Evolutionary conservation across 768 basidiomycete genomes (phyloP), one percentile per base, ranked within the genome.

Genomic region (Russula earlei): DNA sequence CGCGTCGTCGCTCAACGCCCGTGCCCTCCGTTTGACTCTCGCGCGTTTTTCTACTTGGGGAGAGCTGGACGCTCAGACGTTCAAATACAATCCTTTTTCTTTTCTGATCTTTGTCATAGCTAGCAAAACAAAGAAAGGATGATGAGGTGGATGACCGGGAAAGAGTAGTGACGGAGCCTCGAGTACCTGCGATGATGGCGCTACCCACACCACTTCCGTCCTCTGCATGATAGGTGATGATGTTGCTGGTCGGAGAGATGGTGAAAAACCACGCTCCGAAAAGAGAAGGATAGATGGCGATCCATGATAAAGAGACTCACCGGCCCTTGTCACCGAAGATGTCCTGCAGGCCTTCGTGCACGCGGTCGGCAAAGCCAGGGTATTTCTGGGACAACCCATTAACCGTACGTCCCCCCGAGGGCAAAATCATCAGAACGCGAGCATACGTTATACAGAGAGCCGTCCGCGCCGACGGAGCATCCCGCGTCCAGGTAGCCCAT

Each of bases 321-420:
- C 83, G 80, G 66, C 93, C 96, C 75, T 91, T 91, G 62, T 96
- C 93, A 12, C 96, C 96, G 67, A 98, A 96, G 58, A 99, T 85
- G 67, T 98, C 96, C 40, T 85, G 78, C 56, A 99, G 71, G 14
- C 93, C 96, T 67, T 94, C 85, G 63, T 96, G 91, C 54, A 98
- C 84, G 56, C 92, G 77, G 62, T 97, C 90, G 36, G 93, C 81
- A 67, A 98, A 99, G 37, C 87, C 83, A 31, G 96, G 96, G 71
- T 98, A 98, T 90, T 97, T 96, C 92, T 97, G 17, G n/a, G 9
- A n/a, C 43, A 15, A 10, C 17, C 4, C n/a, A 10, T 3, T 6
- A 17, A 7, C 11, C 37, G 44, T 4, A 52, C n/a, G 2, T 25
- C 19, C n/a, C 24, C 31, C 42, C 14, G n/a, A 48, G 12, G 3